Evolutionary conservation across 2,329 filamentous ascomycete genomes (phyloP).

Genomic region (Emergomyces pasteurianus): DNA sequence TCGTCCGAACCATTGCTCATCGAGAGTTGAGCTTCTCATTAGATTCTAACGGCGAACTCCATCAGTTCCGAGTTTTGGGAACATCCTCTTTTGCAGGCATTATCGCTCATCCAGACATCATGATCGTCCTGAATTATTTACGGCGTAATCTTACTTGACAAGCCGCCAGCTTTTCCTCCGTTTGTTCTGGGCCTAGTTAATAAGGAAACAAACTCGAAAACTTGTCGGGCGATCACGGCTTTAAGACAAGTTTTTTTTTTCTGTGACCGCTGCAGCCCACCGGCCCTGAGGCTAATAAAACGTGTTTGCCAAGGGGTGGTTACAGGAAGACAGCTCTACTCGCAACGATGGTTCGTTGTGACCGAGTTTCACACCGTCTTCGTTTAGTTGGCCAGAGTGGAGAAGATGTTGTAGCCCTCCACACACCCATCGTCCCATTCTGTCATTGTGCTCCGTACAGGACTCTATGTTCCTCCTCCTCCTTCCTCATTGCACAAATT

Average conservation of each 20-base stretch:
- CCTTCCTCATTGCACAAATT: not conserved
- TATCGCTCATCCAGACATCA: not conserved
- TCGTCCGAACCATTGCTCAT: not conserved
- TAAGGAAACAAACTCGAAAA: not conserved
- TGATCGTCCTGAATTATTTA: not conserved
- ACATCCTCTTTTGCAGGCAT: not conserved
- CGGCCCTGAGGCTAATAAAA: not conserved
- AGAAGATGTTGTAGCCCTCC: not conserved
- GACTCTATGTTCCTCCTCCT: not conserved
- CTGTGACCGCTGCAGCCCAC: not conserved
- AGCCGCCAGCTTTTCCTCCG: not conserved
- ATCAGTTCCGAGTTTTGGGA: not conserved
- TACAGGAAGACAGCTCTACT: not conserved
- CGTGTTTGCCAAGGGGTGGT: not conserved
- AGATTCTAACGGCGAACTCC: not conserved
- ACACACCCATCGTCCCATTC: too few relatives aligned
- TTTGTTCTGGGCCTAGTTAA: not conserved
- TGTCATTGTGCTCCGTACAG: too few relatives aligned
- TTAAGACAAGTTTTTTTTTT: not conserved
- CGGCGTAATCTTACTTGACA: not conserved
- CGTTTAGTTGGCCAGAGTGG: not conserved
- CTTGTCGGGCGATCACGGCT: not conserved
- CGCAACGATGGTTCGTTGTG: not conserved
- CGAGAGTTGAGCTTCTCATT: not conserved
- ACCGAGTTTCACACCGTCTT: not conserved